Base-by-base conservation (phyloP, 768 basidiomycete genomes). In the Tremella yokohamensis region DNA sequence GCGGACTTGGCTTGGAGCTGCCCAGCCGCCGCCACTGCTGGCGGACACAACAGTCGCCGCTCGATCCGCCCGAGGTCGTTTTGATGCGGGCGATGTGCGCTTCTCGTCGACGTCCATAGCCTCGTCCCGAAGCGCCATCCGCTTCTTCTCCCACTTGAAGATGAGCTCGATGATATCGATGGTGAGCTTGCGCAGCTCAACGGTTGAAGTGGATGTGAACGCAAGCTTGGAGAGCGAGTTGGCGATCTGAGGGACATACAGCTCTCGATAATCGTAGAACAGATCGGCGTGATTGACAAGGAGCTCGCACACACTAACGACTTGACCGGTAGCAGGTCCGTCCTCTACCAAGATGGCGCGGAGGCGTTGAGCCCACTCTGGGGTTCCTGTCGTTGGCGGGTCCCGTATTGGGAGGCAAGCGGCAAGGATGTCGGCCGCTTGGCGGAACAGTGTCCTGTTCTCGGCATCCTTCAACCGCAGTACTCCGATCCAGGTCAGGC, bases 191-290 rank as follows among this genome's bases (percentile, higher is more conserved):
- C 91, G 85, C 7, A 89, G 86, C 66, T 98, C 96, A 20, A 81
- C 71, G 8, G 84, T 87, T 11, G 89, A 83, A 16, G 72, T 65
- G 2, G 83, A 77, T 16, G 85, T 82, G 70, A 93, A 83, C n/a
- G 91, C 92, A 6, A 98, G 82, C 74, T 92, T 93, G 53, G 83
- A 82, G 62, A 99, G 80, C 9, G 89, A 89, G 68, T 88, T 88
- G 40, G 93, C 88, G 79, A 99, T 92, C 70, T 92, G 88, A 0
- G 91, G 88, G 13, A 97, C 84, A 77, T 97, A 98, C 8, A 96
- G 80, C 2, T 89, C 87, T 40, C 96, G 87, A 57, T 91, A 89
- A 40, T 89, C 86, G 79, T 87, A 98, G 78, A 97, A 99, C 8
- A 96, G 81, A 52, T 90, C 83, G 0, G 89, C 85, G 60, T 97